phyloP scores from a whole-genome alignment of 805 yeast species.

The Barnettozyma salicaria region DNA sequence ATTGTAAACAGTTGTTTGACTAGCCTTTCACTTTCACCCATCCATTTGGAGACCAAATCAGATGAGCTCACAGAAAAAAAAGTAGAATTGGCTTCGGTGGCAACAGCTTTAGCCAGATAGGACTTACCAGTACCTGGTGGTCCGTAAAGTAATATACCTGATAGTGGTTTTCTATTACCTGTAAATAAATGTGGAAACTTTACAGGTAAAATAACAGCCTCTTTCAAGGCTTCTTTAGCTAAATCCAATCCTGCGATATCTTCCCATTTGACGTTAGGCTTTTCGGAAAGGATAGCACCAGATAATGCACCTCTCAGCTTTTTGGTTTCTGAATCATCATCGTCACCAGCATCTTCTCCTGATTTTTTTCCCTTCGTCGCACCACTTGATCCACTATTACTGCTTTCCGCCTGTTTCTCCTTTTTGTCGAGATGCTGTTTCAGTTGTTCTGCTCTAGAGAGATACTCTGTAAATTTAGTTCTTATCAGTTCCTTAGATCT shows the following conservation, averaged over 20 bases:
- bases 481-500: slow-evolving; percentile 84
- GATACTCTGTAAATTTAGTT: slow-evolving; percentile 84
- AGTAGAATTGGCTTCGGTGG: slow-evolving; percentile 96
- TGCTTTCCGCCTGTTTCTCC: slow-evolving; percentile 33
- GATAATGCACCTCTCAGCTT: slow-evolving; percentile 86
- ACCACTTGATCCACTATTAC: slow-evolving; percentile 35
- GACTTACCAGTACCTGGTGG: slow-evolving; percentile 99
- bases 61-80: slow-evolving; percentile 95
- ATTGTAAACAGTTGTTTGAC: slow-evolving; percentile 90
- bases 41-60: slow-evolving; percentile 96
- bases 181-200: slow-evolving; percentile 92
- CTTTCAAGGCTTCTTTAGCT: slow-evolving; percentile 95
- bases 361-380: slow-evolving; percentile 48
- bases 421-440: slow-evolving; percentile 79
- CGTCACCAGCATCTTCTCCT: slow-evolving; percentile 53
- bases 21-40: slow-evolving; percentile 96
- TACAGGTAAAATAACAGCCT: slow-evolving; percentile 94
- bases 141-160: slow-evolving; percentile 83
- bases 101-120: slow-evolving; percentile 94
- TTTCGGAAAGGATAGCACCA: slow-evolving; percentile 86
- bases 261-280: slow-evolving; percentile 88
- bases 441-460: slow-evolving; percentile 88
- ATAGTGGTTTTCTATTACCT: slow-evolving; percentile 89
- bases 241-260: slow-evolving; percentile 94
- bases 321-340: slow-evolving; percentile 77